Base-by-base conservation (phyloP, 805 yeast genomes). In the Diddensiella santjacobensis region DNA sequence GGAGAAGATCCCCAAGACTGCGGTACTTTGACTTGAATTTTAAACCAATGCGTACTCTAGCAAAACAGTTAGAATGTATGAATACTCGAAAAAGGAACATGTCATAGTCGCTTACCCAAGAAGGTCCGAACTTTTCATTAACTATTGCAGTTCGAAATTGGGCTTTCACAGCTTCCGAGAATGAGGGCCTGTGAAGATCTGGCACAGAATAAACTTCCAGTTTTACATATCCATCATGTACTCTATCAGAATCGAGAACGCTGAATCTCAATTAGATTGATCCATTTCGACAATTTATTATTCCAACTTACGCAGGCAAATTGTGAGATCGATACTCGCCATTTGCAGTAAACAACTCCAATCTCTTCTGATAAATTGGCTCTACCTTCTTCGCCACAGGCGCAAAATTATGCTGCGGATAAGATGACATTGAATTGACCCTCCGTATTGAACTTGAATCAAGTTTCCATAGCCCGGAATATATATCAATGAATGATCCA, bases 31-130 rank as follows among this genome's bases (percentile, higher is more conserved):
- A 87, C 67, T 13, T 73, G 67, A 19, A 91, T 69, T 56, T 80
- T 78, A 67, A 93, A 88, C 99, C 99, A 91, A 55, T 88, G 95
- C 1, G 98, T 84, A 50, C 91, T 83, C 98, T 97, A 91, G 11
- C 91, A 84, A 2, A 97, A 73, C 68, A 50, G 80, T 68, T n/a
- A n/a, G 18, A 13, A 35, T 8, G 11, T 10, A 26, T 10, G 8
- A 26, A 26, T 8, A 26, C 11, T 26, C 31, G 31, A 10, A 13
- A 26, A 26, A n/a, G n/a, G n/a, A n/a, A n/a, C n/a, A n/a, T n/a
- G n/a, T n/a, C n/a, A n/a, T n/a, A n/a, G n/a, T n/a, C n/a, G 1
- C 97, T 84, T 49, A 89, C 81, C 99, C 99, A 91, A 11, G 95
- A 84, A 2, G 99, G 99, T 0, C 98, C 97, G 64, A 85, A 88